These are phyloP conservation scores for Xylaria sp. DNA, from an alignment of 2,329 filamentous ascomycete species.

Conservation along the genomic window DNA sequence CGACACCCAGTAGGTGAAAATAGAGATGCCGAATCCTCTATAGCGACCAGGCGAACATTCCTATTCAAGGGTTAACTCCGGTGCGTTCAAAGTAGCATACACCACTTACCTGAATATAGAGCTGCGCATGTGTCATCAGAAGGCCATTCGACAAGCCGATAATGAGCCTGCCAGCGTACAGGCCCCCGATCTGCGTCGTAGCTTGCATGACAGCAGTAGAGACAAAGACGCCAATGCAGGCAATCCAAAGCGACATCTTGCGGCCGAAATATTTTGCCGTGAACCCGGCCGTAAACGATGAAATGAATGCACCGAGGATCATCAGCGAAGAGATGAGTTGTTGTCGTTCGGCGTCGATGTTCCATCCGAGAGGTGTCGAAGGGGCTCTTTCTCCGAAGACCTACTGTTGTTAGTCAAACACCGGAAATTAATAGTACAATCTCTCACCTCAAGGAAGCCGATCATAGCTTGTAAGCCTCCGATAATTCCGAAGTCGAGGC, in stretches of 20 bases:
- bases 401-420: slow-evolving; percentile 34
- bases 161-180: slow-evolving; percentile 61
- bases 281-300: slow-evolving; percentile 55
- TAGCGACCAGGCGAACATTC: slow-evolving; percentile 59
- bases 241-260: slow-evolving; percentile 54
- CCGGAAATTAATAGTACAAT: neutral
- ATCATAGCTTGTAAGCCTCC: slow-evolving; percentile 50
- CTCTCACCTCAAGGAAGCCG: slow-evolving; percentile 47
- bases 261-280: slow-evolving; percentile 52
- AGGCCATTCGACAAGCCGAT: slow-evolving; percentile 56
- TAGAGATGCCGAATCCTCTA: slow-evolving; percentile 58
- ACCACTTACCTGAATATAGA: slow-evolving; percentile 40
- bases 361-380: slow-evolving; percentile 43
- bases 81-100: neutral
- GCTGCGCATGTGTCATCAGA: slow-evolving; percentile 53
- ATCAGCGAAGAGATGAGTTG: slow-evolving; percentile 61
- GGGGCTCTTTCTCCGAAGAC: slow-evolving; percentile 45
- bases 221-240: slow-evolving; percentile 50
- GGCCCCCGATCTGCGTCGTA: slow-evolving; percentile 56
- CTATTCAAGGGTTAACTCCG: slow-evolving; percentile 40
- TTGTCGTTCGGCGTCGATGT: slow-evolving; percentile 53
- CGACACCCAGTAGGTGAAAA: slow-evolving; percentile 60
- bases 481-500: slow-evolving; percentile 49
- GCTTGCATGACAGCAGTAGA: slow-evolving; percentile 63
- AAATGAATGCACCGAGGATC: slow-evolving; percentile 59